A percentile compares a stretch with the other conserved stretches of the same genome.
Conservation (phyloP, 441 rosid species). For the Syzygium syzygioides region DNA sequence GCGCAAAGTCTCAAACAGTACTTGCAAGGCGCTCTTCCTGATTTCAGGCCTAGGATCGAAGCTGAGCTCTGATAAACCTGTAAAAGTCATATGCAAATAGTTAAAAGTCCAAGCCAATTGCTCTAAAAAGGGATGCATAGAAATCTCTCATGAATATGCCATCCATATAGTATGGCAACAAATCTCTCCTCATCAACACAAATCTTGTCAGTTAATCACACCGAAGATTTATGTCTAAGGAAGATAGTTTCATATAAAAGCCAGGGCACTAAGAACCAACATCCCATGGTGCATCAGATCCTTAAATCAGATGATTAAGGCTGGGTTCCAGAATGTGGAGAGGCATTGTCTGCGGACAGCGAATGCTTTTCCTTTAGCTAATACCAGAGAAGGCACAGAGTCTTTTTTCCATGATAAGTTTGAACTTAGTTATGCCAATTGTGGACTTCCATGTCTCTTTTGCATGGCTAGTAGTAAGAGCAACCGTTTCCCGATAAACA, state of each 20-base stretch:
- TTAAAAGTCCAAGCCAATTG: neutral
- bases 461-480: neutral
- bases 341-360: neutral
- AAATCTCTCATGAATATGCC: neutral
- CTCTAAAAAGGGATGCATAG: neutral
- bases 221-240: neutral
- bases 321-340: neutral
- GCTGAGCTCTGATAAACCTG: slow-evolving; percentile 99
- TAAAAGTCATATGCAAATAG: slow-evolving; percentile 2
- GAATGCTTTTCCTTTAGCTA: neutral
- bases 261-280: neutral
- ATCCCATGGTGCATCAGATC: neutral
- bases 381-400: neutral
- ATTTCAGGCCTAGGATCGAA: slow-evolving; percentile 99
- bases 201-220: neutral
- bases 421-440: neutral
- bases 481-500: neutral
- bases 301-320: neutral
- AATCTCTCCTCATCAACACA: neutral
- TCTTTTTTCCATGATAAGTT: neutral
- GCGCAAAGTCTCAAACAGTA: slow-evolving; percentile 88
- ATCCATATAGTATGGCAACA: neutral
- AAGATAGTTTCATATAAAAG: neutral
- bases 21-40: slow-evolving; percentile 95
- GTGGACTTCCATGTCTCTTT: neutral